phyloP scores from a whole-genome alignment of 1,284 basidiomycete species.

The Melanopsichium pennsylvanicum region DNA sequence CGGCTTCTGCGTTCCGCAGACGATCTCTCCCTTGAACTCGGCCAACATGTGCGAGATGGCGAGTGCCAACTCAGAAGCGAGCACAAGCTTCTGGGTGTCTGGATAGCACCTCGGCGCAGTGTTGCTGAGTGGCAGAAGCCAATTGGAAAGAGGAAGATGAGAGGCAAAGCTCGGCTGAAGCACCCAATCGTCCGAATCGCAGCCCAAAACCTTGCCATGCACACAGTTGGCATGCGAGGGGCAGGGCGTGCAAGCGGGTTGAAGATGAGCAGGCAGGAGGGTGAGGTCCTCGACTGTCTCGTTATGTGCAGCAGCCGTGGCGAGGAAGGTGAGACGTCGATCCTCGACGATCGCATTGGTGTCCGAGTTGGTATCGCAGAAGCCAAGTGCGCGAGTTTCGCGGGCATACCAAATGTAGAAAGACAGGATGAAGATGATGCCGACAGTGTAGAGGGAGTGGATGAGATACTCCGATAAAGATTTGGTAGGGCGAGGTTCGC shows the following conservation, averaged over 20 bases:
- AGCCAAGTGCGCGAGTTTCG: conserved; percentile 52
- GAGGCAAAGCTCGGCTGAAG: conserved; percentile 34
- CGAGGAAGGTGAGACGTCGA: conserved; percentile 23
- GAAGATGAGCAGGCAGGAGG: conserved; percentile 30
- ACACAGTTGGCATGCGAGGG: conserved; percentile 54
- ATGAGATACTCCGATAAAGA: conserved; percentile 11
- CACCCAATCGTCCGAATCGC: conserved; percentile 54
- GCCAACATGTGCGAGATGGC: conserved; percentile 47
- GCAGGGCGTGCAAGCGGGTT: conserved; percentile 54
- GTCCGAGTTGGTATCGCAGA: conserved; percentile 47
- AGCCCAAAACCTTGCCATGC: conserved; percentile 39
- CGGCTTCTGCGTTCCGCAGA: conserved; percentile 47
- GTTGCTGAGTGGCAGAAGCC: conserved; percentile 42
- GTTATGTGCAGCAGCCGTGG: conserved; percentile 28
- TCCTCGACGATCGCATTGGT: conserved; percentile 41
- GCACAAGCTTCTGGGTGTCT: conserved; percentile 60
- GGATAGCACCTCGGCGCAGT: conserved; percentile 47
- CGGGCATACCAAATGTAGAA: conserved; percentile 53
- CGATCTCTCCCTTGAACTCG: conserved; percentile 56
- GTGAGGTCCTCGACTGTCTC: conserved; percentile 29
- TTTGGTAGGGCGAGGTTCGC: background rate
- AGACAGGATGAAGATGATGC: conserved; percentile 9
- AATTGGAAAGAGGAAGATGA: conserved; percentile 40
- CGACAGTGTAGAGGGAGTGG: conserved; percentile 2
- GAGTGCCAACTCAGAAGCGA: conserved; percentile 52